phyloP scores from a whole-genome alignment of 371 early-diverging fungal species.

The Lichtheimia corymbifera region DNA sequence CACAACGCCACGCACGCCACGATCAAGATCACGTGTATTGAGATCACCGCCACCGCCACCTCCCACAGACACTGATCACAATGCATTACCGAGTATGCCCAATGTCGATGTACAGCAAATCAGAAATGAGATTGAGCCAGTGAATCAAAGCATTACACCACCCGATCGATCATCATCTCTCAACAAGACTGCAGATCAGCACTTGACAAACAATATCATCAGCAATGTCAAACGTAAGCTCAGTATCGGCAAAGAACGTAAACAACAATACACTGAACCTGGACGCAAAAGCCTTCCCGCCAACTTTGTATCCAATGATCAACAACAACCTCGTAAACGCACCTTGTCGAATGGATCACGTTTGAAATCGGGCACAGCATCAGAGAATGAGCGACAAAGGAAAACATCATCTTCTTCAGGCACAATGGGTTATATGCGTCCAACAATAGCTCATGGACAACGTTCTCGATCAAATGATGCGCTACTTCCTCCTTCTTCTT shows the following conservation, averaged over 20 bases:
- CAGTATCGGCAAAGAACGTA: constrained; percentile 32
- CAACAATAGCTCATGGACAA: not conserved
- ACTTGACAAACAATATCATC: constrained; percentile 15
- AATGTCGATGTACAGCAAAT: constrained; percentile 26
- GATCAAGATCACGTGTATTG: constrained; percentile 21
- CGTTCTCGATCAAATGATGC: no score
- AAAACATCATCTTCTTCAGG: no score
- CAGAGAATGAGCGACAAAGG: no score
- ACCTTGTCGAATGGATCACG: constrained; percentile 1
- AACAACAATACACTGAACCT: constrained; percentile 7
- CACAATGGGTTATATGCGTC: not conserved
- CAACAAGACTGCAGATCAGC: constrained; percentile 1
- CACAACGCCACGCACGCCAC: constrained; percentile 2
- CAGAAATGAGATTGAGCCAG: constrained; percentile 16
- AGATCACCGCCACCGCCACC: constrained; percentile 26
- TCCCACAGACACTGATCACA: not conserved
- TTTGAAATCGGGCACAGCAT: not conserved
- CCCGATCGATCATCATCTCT: constrained; percentile 4
- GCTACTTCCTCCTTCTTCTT: not conserved
- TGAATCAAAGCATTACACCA: not conserved
- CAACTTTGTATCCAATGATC: constrained; percentile 7
- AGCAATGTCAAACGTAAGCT: constrained; percentile 24
- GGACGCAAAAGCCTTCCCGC: constrained; percentile 21
- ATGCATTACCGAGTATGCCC: constrained; percentile 19
- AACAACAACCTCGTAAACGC: not conserved